These are phyloP conservation scores for Endocladia muricata DNA, from an alignment of 31 red algal species.

Conservation along the genomic window DNA sequence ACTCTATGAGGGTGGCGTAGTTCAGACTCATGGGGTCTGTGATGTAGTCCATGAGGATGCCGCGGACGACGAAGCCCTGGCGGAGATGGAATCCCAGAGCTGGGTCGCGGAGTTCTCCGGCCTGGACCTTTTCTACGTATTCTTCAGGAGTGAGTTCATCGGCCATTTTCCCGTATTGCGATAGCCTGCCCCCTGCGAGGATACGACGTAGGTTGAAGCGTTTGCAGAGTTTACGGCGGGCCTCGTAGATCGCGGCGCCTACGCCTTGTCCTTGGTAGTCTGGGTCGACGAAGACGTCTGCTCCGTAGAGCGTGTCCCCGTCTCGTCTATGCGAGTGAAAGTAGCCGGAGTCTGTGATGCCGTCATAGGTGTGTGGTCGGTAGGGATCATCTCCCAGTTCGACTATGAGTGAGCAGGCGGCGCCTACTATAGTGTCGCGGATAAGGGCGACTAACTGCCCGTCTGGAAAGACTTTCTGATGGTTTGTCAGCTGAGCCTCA, in stretches of 20 bases:
- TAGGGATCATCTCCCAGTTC: background rate
- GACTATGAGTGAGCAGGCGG: background rate
- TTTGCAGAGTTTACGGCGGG: background rate
- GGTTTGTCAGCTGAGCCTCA: background rate
- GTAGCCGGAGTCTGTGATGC: background rate
- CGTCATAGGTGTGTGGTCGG: background rate
- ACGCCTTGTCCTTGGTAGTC: background rate
- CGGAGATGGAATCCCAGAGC: too few species aligned
- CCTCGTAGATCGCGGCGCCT: background rate
- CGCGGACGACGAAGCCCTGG: too few species aligned
- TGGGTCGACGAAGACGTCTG: background rate
- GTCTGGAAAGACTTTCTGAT: background rate
- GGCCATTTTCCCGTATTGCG: background rate
- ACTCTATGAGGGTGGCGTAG: too few species aligned
- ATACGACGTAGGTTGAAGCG: background rate
- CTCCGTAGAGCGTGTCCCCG: background rate
- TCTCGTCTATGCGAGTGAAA: background rate
- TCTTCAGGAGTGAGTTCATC: background rate
- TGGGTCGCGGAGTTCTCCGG: too few species aligned
- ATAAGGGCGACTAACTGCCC: background rate
- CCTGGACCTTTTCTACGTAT: too few species aligned
- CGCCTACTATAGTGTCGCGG: background rate
- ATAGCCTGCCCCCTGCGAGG: background rate
- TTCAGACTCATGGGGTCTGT: too few species aligned
- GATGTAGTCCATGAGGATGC: too few species aligned